Conservation (phyloP, 176 grass and related monocot genomes). For the Avena insularis region DNA sequence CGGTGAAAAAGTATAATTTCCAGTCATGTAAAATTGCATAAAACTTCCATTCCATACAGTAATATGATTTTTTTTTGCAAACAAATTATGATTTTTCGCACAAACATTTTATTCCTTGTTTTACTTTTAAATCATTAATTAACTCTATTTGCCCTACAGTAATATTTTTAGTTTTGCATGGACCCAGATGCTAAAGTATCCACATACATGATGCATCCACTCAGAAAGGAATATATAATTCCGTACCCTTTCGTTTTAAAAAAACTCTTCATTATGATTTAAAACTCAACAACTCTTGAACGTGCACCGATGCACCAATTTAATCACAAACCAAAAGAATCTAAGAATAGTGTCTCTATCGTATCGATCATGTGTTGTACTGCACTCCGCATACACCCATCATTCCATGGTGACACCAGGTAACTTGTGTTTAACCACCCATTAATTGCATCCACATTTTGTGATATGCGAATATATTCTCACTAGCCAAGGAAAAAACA, state of each 20-base stretch:
- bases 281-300: constrained; percentile 32
- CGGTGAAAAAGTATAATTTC: neutral
- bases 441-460: neutral
- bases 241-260: neutral
- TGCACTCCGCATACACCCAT: neutral
- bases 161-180: constrained; percentile 21
- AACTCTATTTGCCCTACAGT: neutral
- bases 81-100: neutral
- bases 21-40: neutral
- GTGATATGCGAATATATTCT: neutral
- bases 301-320: constrained; percentile 1
- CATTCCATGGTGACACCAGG: neutral
- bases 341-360: constrained; percentile 45
- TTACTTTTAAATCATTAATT: neutral
- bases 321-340: constrained; percentile 28
- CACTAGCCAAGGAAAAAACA: too few relatives aligned
- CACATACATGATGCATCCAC: neutral
- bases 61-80: too few relatives aligned
- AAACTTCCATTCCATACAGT: neutral
- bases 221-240: neutral
- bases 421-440: neutral
- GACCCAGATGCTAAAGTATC: constrained; percentile 30
- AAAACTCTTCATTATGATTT: neutral
- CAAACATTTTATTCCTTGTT: neutral
- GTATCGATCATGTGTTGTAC: constrained; percentile 20